phyloP scores from a whole-genome alignment of 371 early-diverging fungal genomes.

The Mortierella sp. region DNA sequence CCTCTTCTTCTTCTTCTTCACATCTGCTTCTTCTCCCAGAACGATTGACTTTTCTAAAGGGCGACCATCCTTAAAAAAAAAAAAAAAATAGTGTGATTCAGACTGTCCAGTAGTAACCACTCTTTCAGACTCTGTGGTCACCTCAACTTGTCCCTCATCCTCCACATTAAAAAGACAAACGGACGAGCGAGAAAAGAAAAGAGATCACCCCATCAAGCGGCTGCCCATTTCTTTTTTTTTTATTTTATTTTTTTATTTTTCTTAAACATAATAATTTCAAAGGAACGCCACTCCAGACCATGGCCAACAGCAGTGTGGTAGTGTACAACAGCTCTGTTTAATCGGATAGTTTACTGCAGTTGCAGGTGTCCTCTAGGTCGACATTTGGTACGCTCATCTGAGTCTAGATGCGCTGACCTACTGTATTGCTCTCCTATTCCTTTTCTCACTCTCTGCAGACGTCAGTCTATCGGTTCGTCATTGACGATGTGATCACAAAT shows the following conservation, averaged over 20 bases:
- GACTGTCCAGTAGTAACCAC: too few relatives aligned
- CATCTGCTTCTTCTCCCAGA: not conserved
- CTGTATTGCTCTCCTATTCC: not conserved
- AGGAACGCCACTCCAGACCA: conserved; percentile 1
- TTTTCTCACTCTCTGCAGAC: conserved; percentile 54
- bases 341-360: too few relatives aligned
- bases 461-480: conserved; percentile 88
- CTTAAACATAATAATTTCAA: not conserved
- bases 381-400: too few relatives aligned
- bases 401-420: not conserved
- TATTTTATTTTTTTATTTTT: not conserved
- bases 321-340: not conserved
- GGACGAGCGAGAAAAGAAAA: too few relatives aligned
- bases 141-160: too few relatives aligned
- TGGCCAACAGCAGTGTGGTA: conserved; percentile 54
- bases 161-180: too few relatives aligned
- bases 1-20: not conserved
- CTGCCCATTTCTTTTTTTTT: not conserved
- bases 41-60: too few relatives aligned
- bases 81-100: too few relatives aligned
- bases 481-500: conserved; percentile 93
- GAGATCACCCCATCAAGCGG: not conserved
- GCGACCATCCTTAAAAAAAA: too few relatives aligned
- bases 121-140: too few relatives aligned
- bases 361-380: too few relatives aligned